A percentile compares a stretch with the other conserved stretches of the same genome.
These are phyloP conservation scores for Simplicillium aogashimaense DNA, from an alignment of 2,329 filamentous ascomycete genomes.

Conservation along the genomic window DNA sequence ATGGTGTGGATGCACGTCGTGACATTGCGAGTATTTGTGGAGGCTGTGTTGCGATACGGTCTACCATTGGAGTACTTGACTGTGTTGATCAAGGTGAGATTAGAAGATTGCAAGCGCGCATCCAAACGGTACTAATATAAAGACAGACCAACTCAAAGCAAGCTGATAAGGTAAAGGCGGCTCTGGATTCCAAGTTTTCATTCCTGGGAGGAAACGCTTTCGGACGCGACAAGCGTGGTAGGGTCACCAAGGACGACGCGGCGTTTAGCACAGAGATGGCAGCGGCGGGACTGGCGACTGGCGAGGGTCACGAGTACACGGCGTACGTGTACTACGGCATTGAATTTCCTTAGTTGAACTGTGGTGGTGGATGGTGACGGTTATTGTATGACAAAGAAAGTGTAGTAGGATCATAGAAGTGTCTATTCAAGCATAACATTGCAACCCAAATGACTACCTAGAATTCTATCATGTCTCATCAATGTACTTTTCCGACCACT, in stretches of 20 bases:
- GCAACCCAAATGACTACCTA: neutral
- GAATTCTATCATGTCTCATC: neutral
- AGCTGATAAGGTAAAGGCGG: slow-evolving; percentile 67
- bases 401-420: neutral
- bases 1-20: slow-evolving; percentile 95
- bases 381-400: slow-evolving; percentile 1
- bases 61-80: slow-evolving; percentile 84
- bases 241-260: slow-evolving; percentile 82
- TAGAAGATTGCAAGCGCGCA: too few relatives aligned
- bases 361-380: neutral
- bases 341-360: slow-evolving; percentile 47
- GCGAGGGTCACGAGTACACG: slow-evolving; percentile 76
- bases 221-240: slow-evolving; percentile 85
- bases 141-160: slow-evolving; percentile 71
- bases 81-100: slow-evolving; percentile 69
- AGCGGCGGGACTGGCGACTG: slow-evolving; percentile 55
- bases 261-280: slow-evolving; percentile 74
- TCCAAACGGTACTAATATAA: neutral
- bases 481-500: neutral
- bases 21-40: slow-evolving; percentile 86
- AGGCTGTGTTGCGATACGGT: slow-evolving; percentile 94
- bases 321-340: slow-evolving; percentile 97
- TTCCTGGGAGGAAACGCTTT: slow-evolving; percentile 94
- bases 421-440: neutral
- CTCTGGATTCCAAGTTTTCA: slow-evolving; percentile 75